Percentiles rank a stretch among this genome's conserved stretches.
phyloP scores from a whole-genome alignment of 2,329 filamentous ascomycete species.

The Diplodia corticola region DNA sequence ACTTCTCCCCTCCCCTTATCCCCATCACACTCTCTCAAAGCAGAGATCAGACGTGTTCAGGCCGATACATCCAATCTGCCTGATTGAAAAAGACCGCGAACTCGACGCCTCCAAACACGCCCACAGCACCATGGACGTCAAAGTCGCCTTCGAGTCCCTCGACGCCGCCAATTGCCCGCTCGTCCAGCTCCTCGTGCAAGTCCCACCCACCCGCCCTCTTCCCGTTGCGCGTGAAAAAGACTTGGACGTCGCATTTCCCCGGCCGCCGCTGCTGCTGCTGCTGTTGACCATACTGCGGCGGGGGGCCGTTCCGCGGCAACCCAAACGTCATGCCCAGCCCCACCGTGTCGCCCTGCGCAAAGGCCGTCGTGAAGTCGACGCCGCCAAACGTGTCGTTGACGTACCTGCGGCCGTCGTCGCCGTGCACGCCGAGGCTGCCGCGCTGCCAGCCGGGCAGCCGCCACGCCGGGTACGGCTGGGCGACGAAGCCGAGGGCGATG shows the following conservation, averaged over 20 bases:
- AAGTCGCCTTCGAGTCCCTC: conserved; percentile 69
- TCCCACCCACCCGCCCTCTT: conserved; percentile 63
- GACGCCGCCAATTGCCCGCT: conserved; percentile 60
- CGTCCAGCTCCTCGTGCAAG: conserved; percentile 72
- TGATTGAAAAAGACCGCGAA: conserved; percentile 68
- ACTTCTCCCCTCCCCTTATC: too few species aligned
- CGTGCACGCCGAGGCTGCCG: conserved; percentile 72
- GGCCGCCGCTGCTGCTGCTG: conserved; percentile 24
- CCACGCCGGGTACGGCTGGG: conserved; percentile 75
- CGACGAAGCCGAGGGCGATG: conserved; percentile 69
- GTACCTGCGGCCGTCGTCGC: conserved; percentile 75
- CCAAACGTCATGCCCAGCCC: conserved; percentile 70
- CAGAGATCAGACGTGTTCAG: not conserved
- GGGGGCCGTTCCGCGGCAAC: conserved; percentile 34
- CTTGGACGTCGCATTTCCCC: conserved; percentile 51
- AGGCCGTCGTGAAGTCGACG: conserved; percentile 64
- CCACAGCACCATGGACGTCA: conserved; percentile 70
- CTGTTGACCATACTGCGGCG: conserved; percentile 34
- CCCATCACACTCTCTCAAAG: not conserved
- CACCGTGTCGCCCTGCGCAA: conserved; percentile 64
- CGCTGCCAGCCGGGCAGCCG: conserved; percentile 80
- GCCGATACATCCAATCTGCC: conserved; percentile 55
- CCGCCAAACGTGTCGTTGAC: conserved; percentile 76
- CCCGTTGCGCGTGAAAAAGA: conserved; percentile 73
- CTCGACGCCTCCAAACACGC: conserved; percentile 66